Evolutionary conservation across 441 rosid species (phyloP).

Genomic region (Gossypium lobatum): DNA sequence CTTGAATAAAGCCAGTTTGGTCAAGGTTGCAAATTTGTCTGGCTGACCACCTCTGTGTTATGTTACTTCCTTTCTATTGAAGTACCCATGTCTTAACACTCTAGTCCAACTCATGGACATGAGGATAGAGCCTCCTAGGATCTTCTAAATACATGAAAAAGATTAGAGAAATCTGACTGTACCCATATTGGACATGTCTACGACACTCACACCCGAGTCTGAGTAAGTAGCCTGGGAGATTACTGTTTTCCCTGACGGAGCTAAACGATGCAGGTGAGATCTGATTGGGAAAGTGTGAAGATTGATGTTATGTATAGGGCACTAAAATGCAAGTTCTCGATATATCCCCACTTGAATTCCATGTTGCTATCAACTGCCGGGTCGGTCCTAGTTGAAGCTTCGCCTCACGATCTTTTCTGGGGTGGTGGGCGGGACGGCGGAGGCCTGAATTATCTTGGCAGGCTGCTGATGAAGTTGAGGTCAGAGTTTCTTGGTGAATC

Average conservation of each 20-base stretch:
- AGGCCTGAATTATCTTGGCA: conserved; percentile 84
- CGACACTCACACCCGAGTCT: neutral
- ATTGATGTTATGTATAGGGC: conserved; percentile 73
- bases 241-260: neutral
- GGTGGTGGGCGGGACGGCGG: conserved; percentile 95
- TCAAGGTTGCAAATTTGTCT: neutral
- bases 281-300: conserved; percentile 72
- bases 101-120: neutral
- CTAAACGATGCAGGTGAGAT: conserved; percentile 54
- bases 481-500: conserved; percentile 70
- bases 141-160: neutral
- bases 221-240: neutral
- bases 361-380: conserved; percentile 76
- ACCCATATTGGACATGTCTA: neutral
- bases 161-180: neutral
- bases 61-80: neutral
- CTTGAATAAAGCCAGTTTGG: neutral
- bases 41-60: neutral
- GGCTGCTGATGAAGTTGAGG: conserved; percentile 75
- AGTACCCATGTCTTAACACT: neutral
- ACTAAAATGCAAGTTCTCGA: conserved; percentile 76
- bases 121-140: neutral
- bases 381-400: conserved; percentile 79
- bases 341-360: conserved; percentile 72
- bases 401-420: conserved; percentile 92